Percentiles rank a stretch among this genome's conserved stretches.
Conservation (phyloP, 176 grass and related monocot species). For the Miscanthus lutarioriparius region DNA sequence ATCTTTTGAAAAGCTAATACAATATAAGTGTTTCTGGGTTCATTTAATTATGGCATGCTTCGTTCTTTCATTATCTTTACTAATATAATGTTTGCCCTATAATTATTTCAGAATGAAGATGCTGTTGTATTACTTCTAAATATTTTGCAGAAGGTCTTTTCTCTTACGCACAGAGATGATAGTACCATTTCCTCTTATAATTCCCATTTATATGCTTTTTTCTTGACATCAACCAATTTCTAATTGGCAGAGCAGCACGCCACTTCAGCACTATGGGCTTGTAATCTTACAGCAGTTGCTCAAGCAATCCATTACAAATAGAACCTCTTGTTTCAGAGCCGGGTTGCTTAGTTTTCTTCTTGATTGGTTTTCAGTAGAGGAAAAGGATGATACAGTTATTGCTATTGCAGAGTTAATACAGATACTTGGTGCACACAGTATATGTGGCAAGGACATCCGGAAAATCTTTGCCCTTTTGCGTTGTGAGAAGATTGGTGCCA, state of each 20-base stretch:
- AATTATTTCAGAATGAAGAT: conserved; percentile 86
- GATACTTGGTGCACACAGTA: conserved; percentile 92
- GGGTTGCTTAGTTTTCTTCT: conserved; percentile 89
- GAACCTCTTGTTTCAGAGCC: conserved; percentile 90
- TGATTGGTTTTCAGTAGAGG: conserved; percentile 92
- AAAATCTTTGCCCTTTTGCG: conserved; percentile 93
- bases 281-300: conserved; percentile 75
- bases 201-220: not conserved
- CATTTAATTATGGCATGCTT: not conserved
- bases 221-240: conserved; percentile 18
- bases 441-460: conserved; percentile 92
- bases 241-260: conserved; percentile 83
- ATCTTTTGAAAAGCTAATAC: conserved; percentile 17
- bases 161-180: not conserved
- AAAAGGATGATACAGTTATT: conserved; percentile 62
- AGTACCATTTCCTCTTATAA: not conserved
- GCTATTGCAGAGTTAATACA: conserved; percentile 88
- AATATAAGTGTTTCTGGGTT: not conserved
- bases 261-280: conserved; percentile 83
- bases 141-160: conserved; percentile 79
- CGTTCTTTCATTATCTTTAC: conserved; percentile 6
- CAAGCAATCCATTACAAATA: conserved; percentile 81
- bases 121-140: conserved; percentile 78
- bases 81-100: conserved; percentile 32
- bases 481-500: conserved; percentile 61